Base-by-base conservation (phyloP, 1,284 basidiomycete genomes). In the Omphalotus olearius region DNA sequence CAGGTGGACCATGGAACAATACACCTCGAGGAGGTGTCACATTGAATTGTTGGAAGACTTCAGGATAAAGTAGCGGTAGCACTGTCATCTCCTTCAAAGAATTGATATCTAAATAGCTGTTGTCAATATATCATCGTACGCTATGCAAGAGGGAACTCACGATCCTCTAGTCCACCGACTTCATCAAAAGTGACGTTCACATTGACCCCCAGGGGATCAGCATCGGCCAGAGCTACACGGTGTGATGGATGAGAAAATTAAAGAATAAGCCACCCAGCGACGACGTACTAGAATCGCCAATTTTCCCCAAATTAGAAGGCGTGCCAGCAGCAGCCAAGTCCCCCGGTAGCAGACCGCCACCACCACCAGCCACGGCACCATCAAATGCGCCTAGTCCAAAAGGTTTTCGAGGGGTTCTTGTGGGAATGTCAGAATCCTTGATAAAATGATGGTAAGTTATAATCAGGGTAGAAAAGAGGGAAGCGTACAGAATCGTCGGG, bases 11-110 rank as follows among this genome's bases (percentile, higher is more conserved):
- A 65, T 97, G 97, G 72, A 99, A 99, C 14, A 99, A 75, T 0
- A 99, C 97, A 52, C 97, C 97, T 45, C 97, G 82, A 2, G 97
- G 97, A 35, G 97, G 97, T 0, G 93, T 98, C 35, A 99, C 84
- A 51, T 85, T 88, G 71, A 99, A 98, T 52, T 87, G 85, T 61
- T 98, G 94, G 67, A 98, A 99, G 9, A 99, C 86, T 69, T 99
- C 97, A 0, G 97, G 97, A 64, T 99, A 99, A 6, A 98, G 75
- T 0, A 99, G 74, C 0, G 97, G 97, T 0, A 99, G 79, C 17
- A 96, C 79, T 0, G 98, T 98, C 97, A 99, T 99, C 67, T 99
- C 97, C 72, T 98, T 99, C 57, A 99, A 74, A 33, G 94, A 91
- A 64, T 97, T 94, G 57, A 99, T 97, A 64, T 99, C 89, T 92